Conservation (phyloP, 2,329 filamentous ascomycete genomes). For the Pleomassaria siparia region DNA sequence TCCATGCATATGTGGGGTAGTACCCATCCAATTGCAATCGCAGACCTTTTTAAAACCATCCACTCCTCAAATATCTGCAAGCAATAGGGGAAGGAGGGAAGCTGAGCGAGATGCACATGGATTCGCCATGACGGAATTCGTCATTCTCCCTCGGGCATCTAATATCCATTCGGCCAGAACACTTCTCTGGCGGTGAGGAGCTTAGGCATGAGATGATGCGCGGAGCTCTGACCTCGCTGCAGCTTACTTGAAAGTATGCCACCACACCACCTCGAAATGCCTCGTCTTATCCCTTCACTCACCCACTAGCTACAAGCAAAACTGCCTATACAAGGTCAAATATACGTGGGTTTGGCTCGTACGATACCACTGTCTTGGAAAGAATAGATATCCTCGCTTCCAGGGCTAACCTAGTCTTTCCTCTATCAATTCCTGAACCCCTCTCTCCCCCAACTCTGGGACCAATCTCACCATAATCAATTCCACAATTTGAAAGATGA, state of each 20-base stretch:
- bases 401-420: slow-evolving; percentile 60
- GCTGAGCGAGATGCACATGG: not conserved
- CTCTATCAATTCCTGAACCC: slow-evolving; percentile 70
- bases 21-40: slow-evolving; percentile 11
- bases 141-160: not conserved
- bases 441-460: slow-evolving; percentile 77
- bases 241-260: slow-evolving; percentile 1
- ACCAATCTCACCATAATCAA: slow-evolving; percentile 77
- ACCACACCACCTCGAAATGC: not conserved
- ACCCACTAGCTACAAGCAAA: slow-evolving; percentile 3
- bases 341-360: slow-evolving; percentile 9
- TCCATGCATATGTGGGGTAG: slow-evolving; percentile 9
- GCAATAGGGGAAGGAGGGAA: slow-evolving; percentile 12
- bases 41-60: slow-evolving; percentile 11
- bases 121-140: not conserved
- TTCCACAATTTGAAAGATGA: slow-evolving; percentile 82
- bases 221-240: slow-evolving; percentile 16
- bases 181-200: slow-evolving; percentile 23
- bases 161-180: slow-evolving; percentile 12
- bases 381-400: slow-evolving; percentile 10
- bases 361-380: slow-evolving; percentile 10
- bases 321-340: slow-evolving; percentile 5
- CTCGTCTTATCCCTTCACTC: not conserved
- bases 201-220: slow-evolving; percentile 12
- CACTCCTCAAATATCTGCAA: slow-evolving; percentile 13